Conservation (phyloP, 164 flowering plant species). For the Annona cherimola region DNA sequence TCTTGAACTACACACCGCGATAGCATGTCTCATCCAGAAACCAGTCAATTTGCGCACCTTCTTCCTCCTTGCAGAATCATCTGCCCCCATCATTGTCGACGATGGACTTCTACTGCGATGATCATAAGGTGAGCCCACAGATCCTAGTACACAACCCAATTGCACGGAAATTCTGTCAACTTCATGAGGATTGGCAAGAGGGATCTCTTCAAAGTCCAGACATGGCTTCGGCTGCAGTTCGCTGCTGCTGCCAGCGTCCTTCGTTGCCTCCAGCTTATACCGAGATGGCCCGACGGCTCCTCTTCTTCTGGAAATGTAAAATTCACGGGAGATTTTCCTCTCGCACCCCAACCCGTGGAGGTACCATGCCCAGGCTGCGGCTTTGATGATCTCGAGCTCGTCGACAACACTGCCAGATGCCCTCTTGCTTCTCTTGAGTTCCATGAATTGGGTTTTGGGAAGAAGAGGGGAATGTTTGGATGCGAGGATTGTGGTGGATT, state of each 20-base stretch:
- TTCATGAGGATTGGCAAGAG: conserved; percentile 50
- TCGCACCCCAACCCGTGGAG: conserved; percentile 48
- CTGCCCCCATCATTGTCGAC: background rate
- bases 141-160: conserved; percentile 28
- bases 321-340: conserved; percentile 26
- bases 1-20: conserved; percentile 26
- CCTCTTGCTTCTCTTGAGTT: conserved; percentile 9
- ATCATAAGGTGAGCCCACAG: background rate
- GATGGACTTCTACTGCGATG: background rate
- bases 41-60: conserved; percentile 11
- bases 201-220: conserved; percentile 12
- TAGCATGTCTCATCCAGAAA: conserved; percentile 27
- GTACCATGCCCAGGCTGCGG: conserved; percentile 83
- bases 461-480: background rate
- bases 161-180: conserved; percentile 38
- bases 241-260: background rate
- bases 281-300: conserved; percentile 32
- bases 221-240: background rate
- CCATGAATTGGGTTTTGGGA: conserved; percentile 15
- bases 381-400: conserved; percentile 35
- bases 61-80: conserved; percentile 8
- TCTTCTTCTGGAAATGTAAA: conserved; percentile 15
- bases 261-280: conserved; percentile 46
- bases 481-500: background rate
- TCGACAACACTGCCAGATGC: conserved; percentile 19